Evolutionary conservation across 495 filamentous ascomycete species (phyloP), one percentile per base, ranked within the genome.

Genomic region (Hypoxylon subgilvum): DNA sequence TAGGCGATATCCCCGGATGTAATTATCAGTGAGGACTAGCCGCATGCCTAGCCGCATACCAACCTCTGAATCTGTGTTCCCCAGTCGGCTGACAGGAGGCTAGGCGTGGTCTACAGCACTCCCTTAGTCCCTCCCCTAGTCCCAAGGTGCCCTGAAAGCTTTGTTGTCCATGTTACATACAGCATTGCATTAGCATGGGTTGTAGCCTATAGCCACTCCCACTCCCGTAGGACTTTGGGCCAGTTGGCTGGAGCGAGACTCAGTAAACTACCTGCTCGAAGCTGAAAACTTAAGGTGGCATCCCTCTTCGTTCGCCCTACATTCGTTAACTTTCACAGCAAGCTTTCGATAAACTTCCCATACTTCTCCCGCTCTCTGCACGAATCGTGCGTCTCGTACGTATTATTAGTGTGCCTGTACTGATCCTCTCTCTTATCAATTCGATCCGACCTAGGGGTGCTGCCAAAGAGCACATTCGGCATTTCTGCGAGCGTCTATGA

Each of bases 401-500:
- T 27, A 3, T 27, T n/a, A n/a, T n/a, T n/a, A n/a, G n/a, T n/a
- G n/a, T n/a, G n/a, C n/a, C n/a, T n/a, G n/a, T n/a, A n/a, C n/a
- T n/a, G n/a, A n/a, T n/a, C n/a, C n/a, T n/a, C n/a, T n/a, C n/a
- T 27, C 23, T 27, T 8, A 27, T 27, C 8, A 27, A 8, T 27
- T 8, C 8, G 23, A 4, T 3, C 4, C 4, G 8, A 4, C 8
- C 8, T 3, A 27, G 4, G 23, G 3, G 8, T 27, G 23, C 23
- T 27, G 23, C 8, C 23, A 4, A 4, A 8, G 8, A 4, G 23
- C 8, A 4, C 23, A 27, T 27, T 8, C n/a, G n/a, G n/a, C n/a
- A n/a, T n/a, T n/a, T n/a, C n/a, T n/a, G n/a, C n/a, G n/a, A n/a
- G 32, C 43, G 38, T 22, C 54, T 32, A 25, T 38, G 19, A 32